phyloP scores from a whole-genome alignment of 1,284 basidiomycete genomes.

The Leccinum pachyderme region DNA sequence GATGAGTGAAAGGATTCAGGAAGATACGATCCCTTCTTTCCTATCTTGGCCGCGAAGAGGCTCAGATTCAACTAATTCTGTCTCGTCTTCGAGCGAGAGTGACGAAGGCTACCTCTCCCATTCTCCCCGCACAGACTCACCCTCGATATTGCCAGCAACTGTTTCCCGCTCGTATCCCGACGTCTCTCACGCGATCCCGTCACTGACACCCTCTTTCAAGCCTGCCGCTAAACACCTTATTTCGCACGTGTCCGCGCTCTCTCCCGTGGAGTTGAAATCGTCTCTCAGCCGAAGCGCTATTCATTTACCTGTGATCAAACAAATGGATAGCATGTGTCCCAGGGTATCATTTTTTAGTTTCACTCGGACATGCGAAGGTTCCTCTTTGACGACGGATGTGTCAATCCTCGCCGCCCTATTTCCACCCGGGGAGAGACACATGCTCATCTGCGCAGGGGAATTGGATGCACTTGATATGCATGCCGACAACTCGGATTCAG shows the following conservation, averaged over 20 bases:
- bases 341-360: constrained; percentile 70
- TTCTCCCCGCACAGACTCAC: constrained; percentile 41
- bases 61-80: constrained; percentile 27
- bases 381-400: constrained; percentile 66
- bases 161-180: constrained; percentile 46
- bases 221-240: constrained; percentile 35
- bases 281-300: constrained; percentile 8
- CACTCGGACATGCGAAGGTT: constrained; percentile 72
- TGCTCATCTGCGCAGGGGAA: constrained; percentile 70
- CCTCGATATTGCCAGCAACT: constrained; percentile 34
- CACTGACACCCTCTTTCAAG: constrained; percentile 32
- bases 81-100: constrained; percentile 35
- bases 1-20: constrained; percentile 10
- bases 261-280: constrained; percentile 16
- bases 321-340: constrained; percentile 8
- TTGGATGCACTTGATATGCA: constrained; percentile 55
- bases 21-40: constrained; percentile 20
- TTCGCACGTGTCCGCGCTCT: constrained; percentile 28
- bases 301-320: constrained; percentile 15
- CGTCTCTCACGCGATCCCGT: constrained; percentile 31
- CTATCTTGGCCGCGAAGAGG: constrained; percentile 22
- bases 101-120: constrained; percentile 60
- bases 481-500: constrained; percentile 26
- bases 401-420: constrained; percentile 62
- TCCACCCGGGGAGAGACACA: constrained; percentile 63